Base-by-base conservation (phyloP, 208 protist species). In the Novymonas esmeraldas region DNA sequence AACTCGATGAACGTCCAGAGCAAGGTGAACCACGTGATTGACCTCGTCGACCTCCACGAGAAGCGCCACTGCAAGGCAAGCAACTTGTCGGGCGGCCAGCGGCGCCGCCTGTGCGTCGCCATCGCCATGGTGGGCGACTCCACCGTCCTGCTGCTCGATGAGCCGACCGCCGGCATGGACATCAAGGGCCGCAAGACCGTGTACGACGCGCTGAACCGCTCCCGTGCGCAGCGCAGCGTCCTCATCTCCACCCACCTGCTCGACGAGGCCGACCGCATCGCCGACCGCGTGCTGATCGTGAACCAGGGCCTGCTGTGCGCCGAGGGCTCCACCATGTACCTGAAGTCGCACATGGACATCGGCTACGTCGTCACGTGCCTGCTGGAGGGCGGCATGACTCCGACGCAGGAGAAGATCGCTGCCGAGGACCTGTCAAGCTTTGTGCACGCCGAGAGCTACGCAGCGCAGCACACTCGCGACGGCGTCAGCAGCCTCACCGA, bases 231-330 rank as follows among this genome's bases (percentile, higher is more conserved):
- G 63, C 84, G 81, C 48, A 84, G 84, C 65, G 81, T 92, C 18
- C 76, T 94, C 34, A 77, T 94, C 24, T 87, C 81, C 14, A 97
- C 95, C 24, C 98, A 98, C 66, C 79, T 89, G 59, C 93, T 99
- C 83, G 97, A 99, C 63, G 98, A 99, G 80, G 98, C 98, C 9
- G 97, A 99, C 73, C 78, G 92, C 22, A 81, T 99, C 33, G 88
- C 87, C 31, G 93, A 98, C 68, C 82, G 83, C 38, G 95, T 99
- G 54, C 89, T 93, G 14, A 92, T 99, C 56, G 82, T 99, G 71
- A 75, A 92, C 49, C 63, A 88, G 45, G 89, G 92, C 60, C 45
- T 76, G 54, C 60, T 95, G 20, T 66, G 73, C 59, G 85, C 78
- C 14, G 73, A 86, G 54, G 90, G 90, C 34, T 82, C 85, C 11